phyloP scores from a whole-genome alignment of 2,329 filamentous ascomycete species.

The Drechslerella dactyloides region DNA sequence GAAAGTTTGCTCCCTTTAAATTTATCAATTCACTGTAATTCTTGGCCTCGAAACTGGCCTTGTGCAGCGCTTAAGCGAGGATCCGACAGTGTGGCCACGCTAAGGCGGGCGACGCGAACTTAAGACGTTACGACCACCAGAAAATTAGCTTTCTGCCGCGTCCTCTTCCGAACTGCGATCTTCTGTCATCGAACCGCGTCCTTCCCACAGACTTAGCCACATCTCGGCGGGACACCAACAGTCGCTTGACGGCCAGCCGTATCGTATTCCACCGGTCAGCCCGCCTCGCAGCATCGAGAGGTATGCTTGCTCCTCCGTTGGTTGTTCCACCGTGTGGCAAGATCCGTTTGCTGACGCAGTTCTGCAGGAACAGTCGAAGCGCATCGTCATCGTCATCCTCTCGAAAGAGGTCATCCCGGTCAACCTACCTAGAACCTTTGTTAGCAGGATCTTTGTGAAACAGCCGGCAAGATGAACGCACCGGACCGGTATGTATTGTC shows the following conservation, averaged over 20 bases:
- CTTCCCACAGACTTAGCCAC: no score
- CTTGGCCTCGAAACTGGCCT: no score
- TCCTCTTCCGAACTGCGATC: conserved; percentile 42
- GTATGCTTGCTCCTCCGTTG: not conserved
- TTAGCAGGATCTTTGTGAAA: conserved; percentile 8
- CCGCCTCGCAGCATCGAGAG: not conserved
- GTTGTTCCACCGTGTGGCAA: not conserved
- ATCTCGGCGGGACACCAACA: not conserved
- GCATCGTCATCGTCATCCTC: not conserved
- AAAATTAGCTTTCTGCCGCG: not conserved
- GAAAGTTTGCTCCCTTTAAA: no score
- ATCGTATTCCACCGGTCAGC: not conserved
- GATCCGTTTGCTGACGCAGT: conserved; percentile 9
- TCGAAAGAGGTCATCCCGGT: conserved; percentile 2
- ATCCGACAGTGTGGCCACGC: not conserved
- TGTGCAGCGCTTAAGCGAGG: no score
- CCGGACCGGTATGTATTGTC: conserved; percentile 40
- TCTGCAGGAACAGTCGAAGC: not conserved
- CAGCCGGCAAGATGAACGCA: conserved; percentile 43
- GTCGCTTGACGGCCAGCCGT: not conserved
- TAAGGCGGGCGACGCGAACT: not conserved
- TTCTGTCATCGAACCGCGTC: not conserved
- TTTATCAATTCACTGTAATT: no score
- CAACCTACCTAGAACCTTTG: not conserved
- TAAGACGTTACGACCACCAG: not conserved